These are phyloP conservation scores for Phaeotremella skinneri DNA, from an alignment of 768 basidiomycete species.

Conservation along the genomic window DNA sequence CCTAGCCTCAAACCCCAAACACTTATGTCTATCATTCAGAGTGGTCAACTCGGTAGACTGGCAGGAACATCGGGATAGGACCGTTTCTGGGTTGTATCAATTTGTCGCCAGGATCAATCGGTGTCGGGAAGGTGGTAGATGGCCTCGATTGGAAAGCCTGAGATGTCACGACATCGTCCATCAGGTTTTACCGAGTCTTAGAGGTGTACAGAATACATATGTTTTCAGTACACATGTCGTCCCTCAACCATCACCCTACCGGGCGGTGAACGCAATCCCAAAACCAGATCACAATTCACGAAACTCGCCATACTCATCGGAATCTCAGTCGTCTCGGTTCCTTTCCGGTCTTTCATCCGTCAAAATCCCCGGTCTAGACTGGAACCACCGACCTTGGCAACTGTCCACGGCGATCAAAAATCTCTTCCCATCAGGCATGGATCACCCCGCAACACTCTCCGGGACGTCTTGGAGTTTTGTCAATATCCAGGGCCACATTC, in stretches of 20 bases:
- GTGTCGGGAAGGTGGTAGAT: slow-evolving; percentile 10
- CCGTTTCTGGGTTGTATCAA: slow-evolving; percentile 22
- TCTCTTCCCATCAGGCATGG: slow-evolving; percentile 25
- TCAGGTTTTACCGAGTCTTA: slow-evolving; percentile 28
- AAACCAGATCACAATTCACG: no score
- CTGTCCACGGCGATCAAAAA: slow-evolving; percentile 25
- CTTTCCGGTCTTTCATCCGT: slow-evolving; percentile 5
- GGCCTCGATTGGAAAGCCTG: slow-evolving; percentile 11
- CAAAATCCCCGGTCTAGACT: slow-evolving; percentile 20
- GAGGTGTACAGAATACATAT: slow-evolving; percentile 21
- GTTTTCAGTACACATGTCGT: slow-evolving; percentile 22
- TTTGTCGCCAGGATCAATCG: slow-evolving; percentile 16
- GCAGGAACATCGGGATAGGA: slow-evolving; percentile 24
- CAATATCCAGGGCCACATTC: slow-evolving; percentile 21
- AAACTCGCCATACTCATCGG: no score
- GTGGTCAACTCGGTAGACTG: slow-evolving; percentile 18
- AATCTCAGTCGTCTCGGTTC: neutral
- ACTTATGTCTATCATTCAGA: slow-evolving; percentile 26
- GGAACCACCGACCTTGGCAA: slow-evolving; percentile 34
- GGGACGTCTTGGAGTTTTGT: slow-evolving; percentile 24
- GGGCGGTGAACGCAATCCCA: no score
- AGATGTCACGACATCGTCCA: slow-evolving; percentile 29
- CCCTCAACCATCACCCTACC: slow-evolving; percentile 12
- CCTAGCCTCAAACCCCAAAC: slow-evolving; percentile 2
- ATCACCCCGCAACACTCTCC: slow-evolving; percentile 3